These are phyloP conservation scores for Begonia peltatifolia DNA, from an alignment of 306 rosid genomes.

Conservation along the genomic window DNA sequence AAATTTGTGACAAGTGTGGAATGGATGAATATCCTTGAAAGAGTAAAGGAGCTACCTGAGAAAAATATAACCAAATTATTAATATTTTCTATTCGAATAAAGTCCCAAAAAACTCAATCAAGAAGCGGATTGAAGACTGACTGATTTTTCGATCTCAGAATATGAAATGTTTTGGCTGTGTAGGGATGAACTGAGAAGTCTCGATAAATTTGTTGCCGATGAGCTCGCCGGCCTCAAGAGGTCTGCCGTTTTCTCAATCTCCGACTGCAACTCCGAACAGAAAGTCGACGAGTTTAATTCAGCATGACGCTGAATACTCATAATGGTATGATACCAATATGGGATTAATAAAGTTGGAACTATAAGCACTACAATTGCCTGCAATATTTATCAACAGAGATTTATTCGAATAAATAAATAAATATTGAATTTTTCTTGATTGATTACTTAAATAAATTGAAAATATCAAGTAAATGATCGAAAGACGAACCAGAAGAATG, in stretches of 20 bases:
- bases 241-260: constrained; percentile 4
- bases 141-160: constrained; percentile 9
- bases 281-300: background rate
- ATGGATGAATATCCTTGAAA: constrained; percentile 30
- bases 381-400: too few relatives aligned
- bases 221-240: constrained; percentile 5
- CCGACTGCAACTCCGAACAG: background rate
- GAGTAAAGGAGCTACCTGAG: constrained; percentile 35
- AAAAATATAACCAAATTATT: background rate
- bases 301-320: constrained; percentile 6
- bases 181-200: constrained; percentile 2
- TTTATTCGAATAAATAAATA: too few relatives aligned
- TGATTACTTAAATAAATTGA: too few relatives aligned
- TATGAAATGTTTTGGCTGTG: constrained; percentile 5
- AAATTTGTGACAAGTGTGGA: constrained; percentile 32
- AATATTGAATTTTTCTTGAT: too few relatives aligned
- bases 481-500: too few relatives aligned
- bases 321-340: too few relatives aligned
- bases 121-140: background rate
- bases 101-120: background rate
- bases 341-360: too few relatives aligned
- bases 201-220: constrained; percentile 2
- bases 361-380: too few relatives aligned
- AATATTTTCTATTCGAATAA: background rate
- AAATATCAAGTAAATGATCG: too few relatives aligned